These are phyloP conservation scores for Mallotus nudiflorus DNA, from an alignment of 345 rosid genomes.

Conservation along the genomic window DNA sequence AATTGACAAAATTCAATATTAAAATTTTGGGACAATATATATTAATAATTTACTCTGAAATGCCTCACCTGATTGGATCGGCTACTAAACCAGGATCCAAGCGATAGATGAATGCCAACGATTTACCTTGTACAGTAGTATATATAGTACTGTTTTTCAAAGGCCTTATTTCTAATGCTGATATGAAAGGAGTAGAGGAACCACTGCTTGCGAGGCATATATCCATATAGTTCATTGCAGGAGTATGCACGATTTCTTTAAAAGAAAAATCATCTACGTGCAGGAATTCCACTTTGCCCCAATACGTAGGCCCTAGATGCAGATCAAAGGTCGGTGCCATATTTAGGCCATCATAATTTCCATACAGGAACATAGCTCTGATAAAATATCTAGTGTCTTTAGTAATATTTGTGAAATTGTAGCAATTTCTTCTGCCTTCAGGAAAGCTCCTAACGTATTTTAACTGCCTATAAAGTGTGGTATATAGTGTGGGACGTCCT, in stretches of 20 bases:
- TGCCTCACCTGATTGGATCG: slow-evolving; percentile 45
- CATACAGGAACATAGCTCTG: slow-evolving; percentile 36
- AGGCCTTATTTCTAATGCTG: slow-evolving; percentile 31
- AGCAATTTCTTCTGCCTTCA: slow-evolving; percentile 34
- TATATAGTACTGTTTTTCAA: slow-evolving; percentile 13
- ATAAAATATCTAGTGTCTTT: slow-evolving; percentile 37
- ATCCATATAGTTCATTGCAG: slow-evolving; percentile 15
- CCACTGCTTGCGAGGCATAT: slow-evolving; percentile 53
- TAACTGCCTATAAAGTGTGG: too few relatives aligned
- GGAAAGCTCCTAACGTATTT: slow-evolving; percentile 31
- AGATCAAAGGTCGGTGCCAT: slow-evolving; percentile 41
- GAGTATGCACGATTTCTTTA: slow-evolving; percentile 41
- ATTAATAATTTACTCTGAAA: too few relatives aligned
- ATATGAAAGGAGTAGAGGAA: slow-evolving; percentile 41
- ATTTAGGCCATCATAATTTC: slow-evolving; percentile 30
- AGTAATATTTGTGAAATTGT: slow-evolving; percentile 12
- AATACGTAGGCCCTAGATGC: slow-evolving; percentile 45
- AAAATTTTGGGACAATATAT: too few relatives aligned
- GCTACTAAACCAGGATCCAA: slow-evolving; percentile 32
- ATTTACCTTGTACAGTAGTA: slow-evolving; percentile 27
- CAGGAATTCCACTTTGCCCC: slow-evolving; percentile 32
- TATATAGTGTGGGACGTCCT: not conserved
- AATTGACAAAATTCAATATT: too few relatives aligned
- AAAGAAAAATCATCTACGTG: not conserved
- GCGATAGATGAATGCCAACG: slow-evolving; percentile 22